Evolutionary conservation across 192 early-diverging fungal species (phyloP), one percentile per base, ranked within the genome.

Genomic region (Jimgerdemannia flammicorona): DNA sequence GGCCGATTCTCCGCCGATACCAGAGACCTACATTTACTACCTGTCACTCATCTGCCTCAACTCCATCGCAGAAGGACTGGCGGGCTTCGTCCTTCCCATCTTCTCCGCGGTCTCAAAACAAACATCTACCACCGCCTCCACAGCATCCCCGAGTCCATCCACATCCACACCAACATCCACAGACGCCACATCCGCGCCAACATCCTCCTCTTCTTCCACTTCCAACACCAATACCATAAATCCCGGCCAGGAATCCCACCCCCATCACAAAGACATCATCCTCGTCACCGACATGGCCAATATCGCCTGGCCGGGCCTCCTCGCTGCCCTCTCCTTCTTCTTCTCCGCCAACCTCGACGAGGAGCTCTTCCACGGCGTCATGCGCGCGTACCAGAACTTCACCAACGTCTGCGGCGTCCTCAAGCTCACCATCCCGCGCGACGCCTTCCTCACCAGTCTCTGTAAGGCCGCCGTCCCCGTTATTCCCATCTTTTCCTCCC

Each of bases 21-120:
- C 98, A 2, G 95, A 96, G 29, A 93, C 91, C 3, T 99, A 99
- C 75, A 75, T 96, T 54, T 91, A 93, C 64, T 92, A 91, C 73
- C 82, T 98, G 10, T 88, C 94, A 0, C 80, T 95, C n/a, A 77
- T 90, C 18, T 90, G 91, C 71, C 75, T 97, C 6, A 83, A 86
- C 43, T 88, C 82, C 0, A 87, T 92, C 11, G 94, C 88, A 7
- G 94, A 96, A 42, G 89, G 87, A 4, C 81, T 96, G 70, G 91
- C 92, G 9, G 79, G 74, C 3, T 87, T 85, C 44, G 82, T 92
- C 3, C 78, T 96, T 76, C 87, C 93, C 4, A 80, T 84, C 66
- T 84, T 91, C 40, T 85, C 88, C 3, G 75, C 70, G 18, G 75
- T 79, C 80, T 8, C 19, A 9, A 41, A 20, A 9, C 19, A 20